Base-by-base conservation (phyloP, 1,139 yeast species). In the Torulaspora pretoriensis region DNA sequence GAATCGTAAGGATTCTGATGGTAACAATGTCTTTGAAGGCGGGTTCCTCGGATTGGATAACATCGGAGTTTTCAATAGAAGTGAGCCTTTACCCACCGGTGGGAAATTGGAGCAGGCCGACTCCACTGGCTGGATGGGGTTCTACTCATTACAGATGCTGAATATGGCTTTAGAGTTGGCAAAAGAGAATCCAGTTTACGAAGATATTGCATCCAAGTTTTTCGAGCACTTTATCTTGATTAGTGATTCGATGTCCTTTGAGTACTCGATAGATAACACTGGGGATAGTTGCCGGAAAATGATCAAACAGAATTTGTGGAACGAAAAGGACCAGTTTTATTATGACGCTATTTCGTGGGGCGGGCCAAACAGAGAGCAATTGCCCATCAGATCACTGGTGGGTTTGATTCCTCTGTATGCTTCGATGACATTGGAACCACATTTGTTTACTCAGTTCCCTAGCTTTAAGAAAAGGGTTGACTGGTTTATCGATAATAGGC, bases 91-190 rank as follows among this genome's bases (percentile, higher is more conserved):
- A 58, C 97, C 97, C 27, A 87, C 96, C 1, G 97, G 97, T 31
- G 96, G 97, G 42, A 78, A 75, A 38, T 73, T 90, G 55, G 95
- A 89, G 65, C 97, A 90, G 68, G 96, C 97, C 1, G 97, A 90
- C 65, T 87, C 96, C 24, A 90, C 97, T 6, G 97, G 97, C 35
- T 90, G 97, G 97, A 87, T 90, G 95, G 97, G 96, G 0, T 90
- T 92, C 70, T 90, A 83, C 68, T 80, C 87, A 31, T 72, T 90
- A 56, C 95, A 87, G 64, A 89, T 90, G 97, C 75, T 90, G 66
- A 90, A 89, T 64, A 90, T 90, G 63, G 94, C 97, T 0, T 75
- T 90, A 55, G 97, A 90, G 66, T 75, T 90, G 58, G 86, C 97
- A 27, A 88, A 86, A 63, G 80, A 84, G 40, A 81, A 89, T 54